phyloP scores from a whole-genome alignment of 1,284 basidiomycete species.

The Trichosporon inkin region DNA sequence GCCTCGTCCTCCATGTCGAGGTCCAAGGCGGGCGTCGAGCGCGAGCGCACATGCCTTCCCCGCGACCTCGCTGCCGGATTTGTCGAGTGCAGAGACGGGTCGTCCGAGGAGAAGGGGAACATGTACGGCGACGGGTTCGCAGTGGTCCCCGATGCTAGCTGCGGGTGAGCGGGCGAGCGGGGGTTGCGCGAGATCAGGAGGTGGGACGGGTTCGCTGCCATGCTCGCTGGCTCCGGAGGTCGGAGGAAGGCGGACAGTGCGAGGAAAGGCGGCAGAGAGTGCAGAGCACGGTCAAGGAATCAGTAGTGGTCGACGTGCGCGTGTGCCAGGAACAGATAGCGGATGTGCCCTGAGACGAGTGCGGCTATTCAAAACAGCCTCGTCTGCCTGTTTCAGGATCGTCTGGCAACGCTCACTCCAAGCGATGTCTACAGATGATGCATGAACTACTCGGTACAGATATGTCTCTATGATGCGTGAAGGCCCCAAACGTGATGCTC shows the following conservation, averaged over 20 bases:
- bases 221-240: neutral
- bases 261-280: neutral
- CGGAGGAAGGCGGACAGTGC: neutral
- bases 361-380: no score
- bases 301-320: neutral
- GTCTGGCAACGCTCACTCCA: no score
- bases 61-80: neutral
- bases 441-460: no score
- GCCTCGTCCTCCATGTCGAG: constrained; percentile 25
- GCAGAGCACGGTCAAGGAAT: no score
- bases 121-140: constrained; percentile 19
- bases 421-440: no score
- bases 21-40: constrained; percentile 13
- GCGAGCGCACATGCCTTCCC: constrained; percentile 10
- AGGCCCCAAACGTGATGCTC: no score
- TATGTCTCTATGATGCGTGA: no score
- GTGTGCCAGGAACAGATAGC: neutral
- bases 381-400: no score
- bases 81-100: neutral
- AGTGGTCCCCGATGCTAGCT: constrained; percentile 37
- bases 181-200: constrained; percentile 46
- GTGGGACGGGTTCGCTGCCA: constrained; percentile 42
- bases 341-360: neutral
- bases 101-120: constrained; percentile 13
- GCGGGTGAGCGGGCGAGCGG: constrained; percentile 43